Evolutionary conservation across 805 yeast species (phyloP), one percentile per base, ranked within the genome.

Genomic region (Maudiozyma saulgeensis): DNA sequence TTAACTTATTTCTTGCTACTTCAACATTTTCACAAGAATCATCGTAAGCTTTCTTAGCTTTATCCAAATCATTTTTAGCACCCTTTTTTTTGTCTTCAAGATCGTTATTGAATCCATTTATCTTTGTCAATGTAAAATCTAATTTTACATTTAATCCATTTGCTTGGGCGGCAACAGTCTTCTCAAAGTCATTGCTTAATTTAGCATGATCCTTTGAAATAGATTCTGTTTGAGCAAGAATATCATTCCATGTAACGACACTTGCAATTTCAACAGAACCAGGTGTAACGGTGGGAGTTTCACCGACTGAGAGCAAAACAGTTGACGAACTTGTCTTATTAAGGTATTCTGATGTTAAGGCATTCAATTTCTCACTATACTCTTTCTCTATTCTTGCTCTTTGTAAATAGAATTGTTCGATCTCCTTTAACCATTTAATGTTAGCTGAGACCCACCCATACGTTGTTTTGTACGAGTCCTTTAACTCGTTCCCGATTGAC

Each of bases 241-340:
- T 78, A 54, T 88, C 95, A 43, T 79, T 87, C 99, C 99, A 91
- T 1, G 95, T 79, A 12, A 87, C 95, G 53, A 90, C 69, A 15
- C 86, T 74, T 0, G 96, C 96, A 54, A 86, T 77, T 62, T 93
- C 98, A 45, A 91, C 71, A 0, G 97, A 88, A 0, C 99, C 99
- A 0, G 99, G 98, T 0, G 99, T 93, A 41, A 87, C 78, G 41
- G 81, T 77, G 0, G 99, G 99, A 16, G 78, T 78, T 52, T 87
- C 96, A 25, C 99, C 99, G 2, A 93, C 99, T 42, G 90, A 80
- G 28, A 93, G 67, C 13, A 69, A 64, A 0, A 91, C 78, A 11
- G 87, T 73, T 16, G 74, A 67, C 54, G 80, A 79, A 44, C 95
- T 84, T 63, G 90, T 89, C 65, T 80, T 84, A 51, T 81, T 82